Base-by-base conservation (phyloP, 1,284 basidiomycete species). In the Fistulinella cinereoalba region DNA sequence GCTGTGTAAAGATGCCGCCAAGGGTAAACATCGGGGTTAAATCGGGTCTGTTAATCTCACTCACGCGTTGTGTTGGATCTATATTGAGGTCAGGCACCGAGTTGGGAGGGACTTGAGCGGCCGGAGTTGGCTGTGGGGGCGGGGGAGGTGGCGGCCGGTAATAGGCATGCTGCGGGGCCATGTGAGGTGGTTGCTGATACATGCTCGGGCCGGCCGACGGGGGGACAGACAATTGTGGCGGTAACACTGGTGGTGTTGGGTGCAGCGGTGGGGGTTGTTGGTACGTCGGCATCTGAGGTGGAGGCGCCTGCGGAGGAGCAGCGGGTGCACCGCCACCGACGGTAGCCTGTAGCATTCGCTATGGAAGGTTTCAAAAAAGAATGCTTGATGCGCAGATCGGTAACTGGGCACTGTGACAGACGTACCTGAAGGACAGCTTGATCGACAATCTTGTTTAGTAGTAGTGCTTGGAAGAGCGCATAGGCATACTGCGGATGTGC, bases 401-500 rank as follows among this genome's bases (percentile, higher is more conserved):
- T 18, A 18, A 36, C 24, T n/a, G 16, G 29, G 40, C 34, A 45
- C 60, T 58, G 44, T 18, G 33, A 42, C 32, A 16, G 31, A 61
- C 76, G 60, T 57, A 84, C 81, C 61, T 85, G 76, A 3, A 98
- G 75, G 42, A 97, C 84, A 2, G 81, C 79, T 1, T 88, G 81
- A 56, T 98, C 95, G 39, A 99, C 92, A 21, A 99, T 92, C 63
- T 96, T 92, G 77, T 97, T 92, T 49, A 97, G 75, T 6, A 99
- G 73, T 61, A 99, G 82, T 0, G 92, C 90, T 71, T 98, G 96
- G 73, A 99, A 98, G 16, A 99, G 77, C 1, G 96, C 96, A 64
- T 98, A 99, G 3, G 93, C 87, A 15, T 97, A 78, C 70, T 99
- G 96, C 13, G 97, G 96, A 59, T 97, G 88, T 8, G 81, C 74